Evolutionary conservation across 73 alveolate genomes (phyloP).

Genomic region (Durusdinium trenchii): DNA sequence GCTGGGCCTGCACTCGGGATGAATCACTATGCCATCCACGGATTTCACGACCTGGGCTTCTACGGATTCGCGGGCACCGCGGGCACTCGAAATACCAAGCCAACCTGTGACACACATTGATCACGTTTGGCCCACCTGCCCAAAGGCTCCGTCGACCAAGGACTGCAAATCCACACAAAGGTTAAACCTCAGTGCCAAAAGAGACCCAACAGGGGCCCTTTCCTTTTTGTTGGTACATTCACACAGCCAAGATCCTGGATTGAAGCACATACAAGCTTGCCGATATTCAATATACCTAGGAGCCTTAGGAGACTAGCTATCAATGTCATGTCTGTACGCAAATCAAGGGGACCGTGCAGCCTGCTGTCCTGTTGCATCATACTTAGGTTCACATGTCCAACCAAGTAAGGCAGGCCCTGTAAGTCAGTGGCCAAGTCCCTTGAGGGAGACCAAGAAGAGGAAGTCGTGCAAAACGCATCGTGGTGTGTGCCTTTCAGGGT

Average conservation of each 20-base stretch:
- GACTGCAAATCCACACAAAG: slow-evolving; percentile 68
- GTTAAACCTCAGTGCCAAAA: slow-evolving; percentile 55
- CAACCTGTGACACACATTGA: not conserved
- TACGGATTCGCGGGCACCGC: not conserved
- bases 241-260: too few relatives aligned
- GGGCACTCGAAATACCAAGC: not conserved
- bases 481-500: slow-evolving; percentile 26
- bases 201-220: too few relatives aligned
- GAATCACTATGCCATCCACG: slow-evolving; percentile 61
- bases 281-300: too few relatives aligned
- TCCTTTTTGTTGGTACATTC: too few relatives aligned
- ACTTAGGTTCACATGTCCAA: not conserved
- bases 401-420: not conserved
- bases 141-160: slow-evolving; percentile 65
- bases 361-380: too few relatives aligned
- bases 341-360: too few relatives aligned
- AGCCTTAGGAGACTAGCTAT: too few relatives aligned
- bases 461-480: slow-evolving; percentile 47
- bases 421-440: slow-evolving; percentile 12
- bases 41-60: slow-evolving; percentile 37
- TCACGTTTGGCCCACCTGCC: slow-evolving; percentile 4
- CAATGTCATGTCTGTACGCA: too few relatives aligned
- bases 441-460: slow-evolving; percentile 44
- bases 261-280: too few relatives aligned
- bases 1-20: slow-evolving; percentile 53